Conservation (phyloP, 2,329 filamentous ascomycete species). For the Beauveria sp. region DNA sequence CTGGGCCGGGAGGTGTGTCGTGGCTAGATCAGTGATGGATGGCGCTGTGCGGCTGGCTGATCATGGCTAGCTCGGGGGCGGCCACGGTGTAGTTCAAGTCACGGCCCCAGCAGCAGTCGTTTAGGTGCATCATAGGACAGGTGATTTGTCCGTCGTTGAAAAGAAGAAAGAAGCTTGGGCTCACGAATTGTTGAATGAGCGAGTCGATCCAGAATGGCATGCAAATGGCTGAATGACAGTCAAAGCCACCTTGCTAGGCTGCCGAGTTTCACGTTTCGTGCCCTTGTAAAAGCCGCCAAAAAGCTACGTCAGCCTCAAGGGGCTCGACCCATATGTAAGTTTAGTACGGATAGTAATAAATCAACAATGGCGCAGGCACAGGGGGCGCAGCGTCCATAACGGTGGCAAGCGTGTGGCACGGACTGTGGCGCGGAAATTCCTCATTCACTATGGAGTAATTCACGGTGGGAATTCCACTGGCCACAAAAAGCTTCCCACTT, state of each 20-base stretch:
- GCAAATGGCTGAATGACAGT: background rate
- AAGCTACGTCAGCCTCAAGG: slow-evolving; percentile 8
- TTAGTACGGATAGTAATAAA: background rate
- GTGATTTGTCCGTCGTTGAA: background rate
- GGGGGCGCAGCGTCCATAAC: background rate
- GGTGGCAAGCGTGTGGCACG: background rate
- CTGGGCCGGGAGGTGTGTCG: slow-evolving; percentile 3
- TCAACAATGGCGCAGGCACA: background rate
- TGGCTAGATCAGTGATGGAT: slow-evolving; percentile 11
- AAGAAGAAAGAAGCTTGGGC: background rate
- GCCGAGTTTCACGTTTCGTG: background rate
- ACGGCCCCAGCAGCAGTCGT: slow-evolving; percentile 5
- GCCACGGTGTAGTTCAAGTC: slow-evolving; percentile 10
- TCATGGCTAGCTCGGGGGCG: slow-evolving; percentile 9
- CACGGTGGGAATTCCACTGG: too few species aligned
- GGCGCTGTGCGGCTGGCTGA: slow-evolving; percentile 18
- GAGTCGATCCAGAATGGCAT: background rate
- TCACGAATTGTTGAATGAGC: background rate
- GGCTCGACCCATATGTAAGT: background rate
- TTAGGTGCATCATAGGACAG: slow-evolving; percentile 3
- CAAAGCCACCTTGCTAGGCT: background rate
- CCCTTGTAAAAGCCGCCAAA: background rate
- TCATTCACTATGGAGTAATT: too few species aligned
- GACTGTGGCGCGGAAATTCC: background rate
- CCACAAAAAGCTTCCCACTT: too few species aligned